Conservation (phyloP, 2,329 filamentous ascomycete genomes). For the Didymella glomerata region DNA sequence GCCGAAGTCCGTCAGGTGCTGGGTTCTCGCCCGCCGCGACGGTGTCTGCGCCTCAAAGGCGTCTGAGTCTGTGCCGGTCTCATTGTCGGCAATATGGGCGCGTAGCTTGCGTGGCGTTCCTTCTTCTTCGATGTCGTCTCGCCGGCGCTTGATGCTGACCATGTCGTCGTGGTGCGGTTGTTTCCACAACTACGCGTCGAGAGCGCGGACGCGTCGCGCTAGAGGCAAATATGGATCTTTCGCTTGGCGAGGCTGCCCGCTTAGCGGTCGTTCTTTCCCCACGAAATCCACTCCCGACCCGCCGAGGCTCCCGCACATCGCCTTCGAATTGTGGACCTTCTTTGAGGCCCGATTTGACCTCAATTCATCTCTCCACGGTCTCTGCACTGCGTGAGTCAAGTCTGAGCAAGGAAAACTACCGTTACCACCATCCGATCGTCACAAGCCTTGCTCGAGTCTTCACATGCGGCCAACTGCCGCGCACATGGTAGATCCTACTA, state of each 20-base stretch:
- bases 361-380: background rate
- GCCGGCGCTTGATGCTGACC: conserved; percentile 46
- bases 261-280: conserved; percentile 18
- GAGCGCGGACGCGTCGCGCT: too few relatives aligned
- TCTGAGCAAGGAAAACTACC: background rate
- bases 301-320: conserved; percentile 12
- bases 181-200: background rate
- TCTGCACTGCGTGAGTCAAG: background rate
- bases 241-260: conserved; percentile 13
- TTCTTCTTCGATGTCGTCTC: conserved; percentile 33
- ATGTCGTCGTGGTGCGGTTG: conserved; percentile 29
- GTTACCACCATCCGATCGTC: background rate
- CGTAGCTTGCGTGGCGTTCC: conserved; percentile 42
- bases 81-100: conserved; percentile 27
- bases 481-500: conserved; percentile 14
- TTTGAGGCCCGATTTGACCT: background rate
- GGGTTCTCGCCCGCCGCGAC: conserved; percentile 37
- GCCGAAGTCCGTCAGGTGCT: conserved; percentile 34
- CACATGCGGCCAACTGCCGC: conserved; percentile 11
- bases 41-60: conserved; percentile 42
- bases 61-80: conserved; percentile 28
- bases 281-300: conserved; percentile 16
- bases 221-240: too few relatives aligned
- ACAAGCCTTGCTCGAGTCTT: background rate
- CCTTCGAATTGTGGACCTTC: background rate